A percentile compares a stretch with the other conserved stretches of the same genome.
Conservation (phyloP, 495 filamentous ascomycete species). For the Annulohypoxylon nitens region DNA sequence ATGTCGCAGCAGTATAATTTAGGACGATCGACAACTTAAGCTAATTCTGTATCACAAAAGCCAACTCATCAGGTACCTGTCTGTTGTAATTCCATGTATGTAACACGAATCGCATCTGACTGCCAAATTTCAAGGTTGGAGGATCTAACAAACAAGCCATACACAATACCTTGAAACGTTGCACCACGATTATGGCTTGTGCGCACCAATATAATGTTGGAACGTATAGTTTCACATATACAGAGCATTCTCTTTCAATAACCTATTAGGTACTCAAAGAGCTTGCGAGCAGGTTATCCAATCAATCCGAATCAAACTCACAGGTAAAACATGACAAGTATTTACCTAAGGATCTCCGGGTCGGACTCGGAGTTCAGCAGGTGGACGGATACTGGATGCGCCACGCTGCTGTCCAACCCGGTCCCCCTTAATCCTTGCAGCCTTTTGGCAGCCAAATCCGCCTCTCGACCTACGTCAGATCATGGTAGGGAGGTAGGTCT, state of each 20-base stretch:
- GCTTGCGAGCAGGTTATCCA: not conserved
- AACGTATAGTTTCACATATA: slow-evolving; percentile 6
- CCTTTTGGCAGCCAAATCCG: not conserved
- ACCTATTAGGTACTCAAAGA: not conserved
- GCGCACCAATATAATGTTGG: not conserved
- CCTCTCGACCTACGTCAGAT: not conserved
- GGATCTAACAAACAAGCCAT: not conserved
- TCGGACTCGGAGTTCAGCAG: not conserved
- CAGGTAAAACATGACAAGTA: not conserved
- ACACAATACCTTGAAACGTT: not conserved
- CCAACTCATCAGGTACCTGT: not conserved
- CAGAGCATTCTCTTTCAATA: not conserved
- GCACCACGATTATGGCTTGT: not conserved
- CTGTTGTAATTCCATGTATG: no score
- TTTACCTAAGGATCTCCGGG: not conserved
- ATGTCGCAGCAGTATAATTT: not conserved
- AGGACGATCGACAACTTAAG: not conserved
- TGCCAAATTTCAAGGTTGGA: not conserved
- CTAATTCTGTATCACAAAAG: not conserved
- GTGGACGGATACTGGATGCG: not conserved
- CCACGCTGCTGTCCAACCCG: not conserved
- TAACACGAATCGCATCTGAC: not conserved
- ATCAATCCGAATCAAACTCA: not conserved
- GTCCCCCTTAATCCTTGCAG: not conserved
- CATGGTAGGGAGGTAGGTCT: not conserved